A percentile compares a stretch with the other conserved stretches of the same genome.
phyloP scores from a whole-genome alignment of 2,329 filamentous ascomycete species.

The Ploettnerulaceae sp. region DNA sequence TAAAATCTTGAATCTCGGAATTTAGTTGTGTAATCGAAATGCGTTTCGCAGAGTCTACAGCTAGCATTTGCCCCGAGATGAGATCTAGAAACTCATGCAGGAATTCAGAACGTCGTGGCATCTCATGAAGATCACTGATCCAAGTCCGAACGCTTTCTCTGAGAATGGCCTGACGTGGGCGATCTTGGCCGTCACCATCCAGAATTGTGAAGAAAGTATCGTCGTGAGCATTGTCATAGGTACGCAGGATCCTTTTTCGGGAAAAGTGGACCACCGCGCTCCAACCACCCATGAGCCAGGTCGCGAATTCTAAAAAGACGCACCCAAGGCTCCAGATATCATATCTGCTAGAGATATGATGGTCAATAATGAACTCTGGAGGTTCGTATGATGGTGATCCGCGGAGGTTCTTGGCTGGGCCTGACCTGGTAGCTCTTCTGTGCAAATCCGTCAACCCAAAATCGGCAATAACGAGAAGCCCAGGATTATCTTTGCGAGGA shows the following conservation, averaged over 20 bases:
- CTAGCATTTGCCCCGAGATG: constrained; percentile 11
- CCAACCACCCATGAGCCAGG: constrained; percentile 33
- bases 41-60: constrained; percentile 4
- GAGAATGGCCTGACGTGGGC: not conserved
- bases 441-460: constrained; percentile 33
- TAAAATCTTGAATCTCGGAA: not conserved
- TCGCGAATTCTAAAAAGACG: constrained; percentile 36
- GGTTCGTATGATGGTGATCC: constrained; percentile 36
- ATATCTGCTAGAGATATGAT: constrained; percentile 34
- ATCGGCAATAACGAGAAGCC: constrained; percentile 21
- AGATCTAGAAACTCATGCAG: constrained; percentile 16
- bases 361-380: constrained; percentile 35
- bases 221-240: not conserved
- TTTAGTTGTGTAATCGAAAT: constrained; percentile 10
- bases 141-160: constrained; percentile 7
- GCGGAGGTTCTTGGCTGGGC: constrained; percentile 18
- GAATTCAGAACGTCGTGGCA: constrained; percentile 11
- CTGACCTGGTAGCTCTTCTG: constrained; percentile 31
- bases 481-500: constrained; percentile 27
- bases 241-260: not conserved
- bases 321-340: constrained; percentile 38
- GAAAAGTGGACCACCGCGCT: constrained; percentile 12
- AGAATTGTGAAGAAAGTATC: constrained; percentile 10
- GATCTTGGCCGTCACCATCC: not conserved
- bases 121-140: constrained; percentile 12